Evolutionary conservation across 1,139 yeast genomes (phyloP), one percentile per base, ranked within the genome.

Genomic region (Magnusiomyces paraingens): DNA sequence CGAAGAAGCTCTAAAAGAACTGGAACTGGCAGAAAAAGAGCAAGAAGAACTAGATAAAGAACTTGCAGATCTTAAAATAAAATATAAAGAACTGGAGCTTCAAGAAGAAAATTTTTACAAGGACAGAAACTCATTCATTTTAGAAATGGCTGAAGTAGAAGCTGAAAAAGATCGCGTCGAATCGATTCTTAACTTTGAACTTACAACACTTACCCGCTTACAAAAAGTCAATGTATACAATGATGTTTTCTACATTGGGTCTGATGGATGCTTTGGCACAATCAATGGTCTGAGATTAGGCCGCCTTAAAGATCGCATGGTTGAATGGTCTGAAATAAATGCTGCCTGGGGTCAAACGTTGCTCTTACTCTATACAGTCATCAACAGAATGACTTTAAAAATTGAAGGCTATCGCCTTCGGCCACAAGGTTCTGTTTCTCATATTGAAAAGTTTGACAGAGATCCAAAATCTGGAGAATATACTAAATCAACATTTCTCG

Each of bases 281-380:
- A 91, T 93, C 29, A 91, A 91, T 67, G 95, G 93, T 0, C 75
- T 88, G 47, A 71, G 96, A 54, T 68, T 93, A 14, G 99, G 98
- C 0, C 71, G 81, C 22, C 66, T 81, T 48, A 79, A 79, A 47
- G 78, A 75, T 1, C 72, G 75, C 56, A 78, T 47, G 49, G 55
- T 91, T 0, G 86, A 94, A 2, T 90, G 96, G 95, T 82, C 88
- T 51, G 99, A 93, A 63, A 83, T 90, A 44, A 93, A 91, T 66
- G 94, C 95, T 1, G 98, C 96, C 0, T 72, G 93, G 67, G 99
- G 99, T 0, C 96, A 91, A 62, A 73, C 91, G 1, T 79, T 88
- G 2, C 68, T 90, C 18, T 69, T 91, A 21, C 67, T 91, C 44
- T 77, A 84, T 0, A 87, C 94, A 3, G 75, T 91, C 3, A 71